Evolutionary conservation across 805 yeast genomes (phyloP).

Genomic region (Clavispora carvajalis): DNA sequence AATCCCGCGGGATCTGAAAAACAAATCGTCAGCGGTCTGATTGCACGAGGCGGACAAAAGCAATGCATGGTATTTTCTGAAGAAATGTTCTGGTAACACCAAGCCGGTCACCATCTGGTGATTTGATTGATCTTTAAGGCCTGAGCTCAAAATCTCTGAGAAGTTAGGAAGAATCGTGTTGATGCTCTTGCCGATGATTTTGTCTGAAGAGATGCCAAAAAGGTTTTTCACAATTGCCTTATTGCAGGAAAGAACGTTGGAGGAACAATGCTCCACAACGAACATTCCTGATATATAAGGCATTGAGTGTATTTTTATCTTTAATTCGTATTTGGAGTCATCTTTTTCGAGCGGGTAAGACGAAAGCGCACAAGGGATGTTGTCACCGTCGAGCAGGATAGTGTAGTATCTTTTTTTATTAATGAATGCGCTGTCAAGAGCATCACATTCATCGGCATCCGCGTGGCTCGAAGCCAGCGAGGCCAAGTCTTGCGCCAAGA

Average conservation of each 20-base stretch:
- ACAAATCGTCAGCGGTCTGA: slow-evolving; percentile 40
- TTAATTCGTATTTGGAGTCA: slow-evolving; percentile 37
- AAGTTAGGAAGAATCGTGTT: slow-evolving; percentile 62
- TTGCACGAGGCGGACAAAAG: slow-evolving; percentile 19
- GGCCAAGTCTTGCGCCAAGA: slow-evolving; percentile 21
- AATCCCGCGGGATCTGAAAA: slow-evolving; percentile 61
- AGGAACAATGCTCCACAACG: slow-evolving; percentile 50
- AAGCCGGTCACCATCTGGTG: slow-evolving; percentile 49
- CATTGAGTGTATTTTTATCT: slow-evolving; percentile 65
- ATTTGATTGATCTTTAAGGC: slow-evolving; percentile 23
- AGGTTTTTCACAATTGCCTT: slow-evolving; percentile 71
- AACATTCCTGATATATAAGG: slow-evolving; percentile 88
- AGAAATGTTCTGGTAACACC: slow-evolving; percentile 87
- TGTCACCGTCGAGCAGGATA: slow-evolving; percentile 38
- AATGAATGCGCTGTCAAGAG: slow-evolving; percentile 28
- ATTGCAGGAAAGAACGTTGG: slow-evolving; percentile 64
- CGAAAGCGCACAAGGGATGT: slow-evolving; percentile 71
- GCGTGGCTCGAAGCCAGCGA: slow-evolving; percentile 1
- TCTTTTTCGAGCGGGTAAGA: slow-evolving; percentile 52
- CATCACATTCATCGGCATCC: slow-evolving; percentile 17
- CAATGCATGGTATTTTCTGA: slow-evolving; percentile 61
- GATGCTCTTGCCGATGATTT: slow-evolving; percentile 37
- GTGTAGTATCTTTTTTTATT: slow-evolving; percentile 65
- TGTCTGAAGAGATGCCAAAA: slow-evolving; percentile 61
- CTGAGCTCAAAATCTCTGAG: slow-evolving; percentile 37